Evolutionary conservation across 2,329 filamentous ascomycete genomes (phyloP).

Genomic region (Triangularia verruculosa): DNA sequence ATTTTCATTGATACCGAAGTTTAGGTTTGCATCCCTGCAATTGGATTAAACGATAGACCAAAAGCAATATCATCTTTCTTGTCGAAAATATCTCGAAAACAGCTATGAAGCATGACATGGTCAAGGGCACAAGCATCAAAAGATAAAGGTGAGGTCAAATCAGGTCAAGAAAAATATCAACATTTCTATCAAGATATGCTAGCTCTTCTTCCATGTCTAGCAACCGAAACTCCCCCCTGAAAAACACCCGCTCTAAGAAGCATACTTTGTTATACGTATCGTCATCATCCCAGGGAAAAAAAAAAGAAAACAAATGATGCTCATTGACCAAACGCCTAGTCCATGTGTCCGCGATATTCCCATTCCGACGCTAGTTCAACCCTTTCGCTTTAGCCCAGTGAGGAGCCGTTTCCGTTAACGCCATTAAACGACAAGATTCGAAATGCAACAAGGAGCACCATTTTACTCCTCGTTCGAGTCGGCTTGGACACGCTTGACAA

Average conservation of each 20-base stretch:
- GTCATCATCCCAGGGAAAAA: background rate
- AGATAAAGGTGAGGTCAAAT: too few species aligned
- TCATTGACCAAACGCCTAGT: slow-evolving; percentile 11
- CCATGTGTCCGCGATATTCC: slow-evolving; percentile 7
- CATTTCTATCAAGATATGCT: slow-evolving; percentile 1
- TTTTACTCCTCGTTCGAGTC: slow-evolving; percentile 38
- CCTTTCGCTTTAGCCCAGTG: background rate
- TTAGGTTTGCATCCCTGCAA: too few species aligned
- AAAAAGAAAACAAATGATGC: background rate
- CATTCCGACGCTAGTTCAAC: background rate
- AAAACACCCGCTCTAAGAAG: slow-evolving; percentile 2
- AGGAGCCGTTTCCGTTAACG: background rate
- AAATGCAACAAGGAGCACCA: background rate
- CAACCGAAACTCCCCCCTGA: background rate
- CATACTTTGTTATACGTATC: slow-evolving; percentile 1
- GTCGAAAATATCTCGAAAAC: too few species aligned
- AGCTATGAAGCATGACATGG: too few species aligned
- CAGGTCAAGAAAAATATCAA: background rate
- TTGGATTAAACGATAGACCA: too few species aligned
- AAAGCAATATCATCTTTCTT: too few species aligned
- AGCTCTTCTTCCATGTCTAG: background rate
- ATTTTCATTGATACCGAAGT: too few species aligned
- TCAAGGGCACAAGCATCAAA: background rate
- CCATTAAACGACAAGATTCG: background rate
- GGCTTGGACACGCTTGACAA: slow-evolving; percentile 83